Percentiles rank a stretch among this genome's conserved stretches.
Conservation (phyloP, 2,329 filamentous ascomycete genomes). For the Arthrobotrys musiformis region DNA sequence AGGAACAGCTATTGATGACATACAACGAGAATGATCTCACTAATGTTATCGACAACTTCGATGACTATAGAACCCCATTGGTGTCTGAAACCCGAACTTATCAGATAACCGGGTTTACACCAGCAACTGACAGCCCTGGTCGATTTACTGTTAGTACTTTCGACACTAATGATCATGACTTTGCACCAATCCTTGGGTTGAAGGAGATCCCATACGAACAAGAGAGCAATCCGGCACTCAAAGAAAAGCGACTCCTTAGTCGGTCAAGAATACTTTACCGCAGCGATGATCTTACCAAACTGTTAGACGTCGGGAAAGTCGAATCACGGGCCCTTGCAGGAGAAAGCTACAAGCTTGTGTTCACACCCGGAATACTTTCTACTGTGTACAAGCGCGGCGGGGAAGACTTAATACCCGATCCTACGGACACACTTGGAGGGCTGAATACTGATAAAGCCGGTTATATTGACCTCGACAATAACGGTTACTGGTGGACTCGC, state of each 20-base stretch:
- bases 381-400: neutral
- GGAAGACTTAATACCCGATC: neutral
- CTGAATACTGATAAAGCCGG: neutral
- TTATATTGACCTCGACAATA: conserved; percentile 18
- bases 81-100: too few relatives aligned
- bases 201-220: too few relatives aligned
- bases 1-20: too few relatives aligned
- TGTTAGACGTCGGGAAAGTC: neutral
- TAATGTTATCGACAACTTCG: too few relatives aligned
- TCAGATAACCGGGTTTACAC: too few relatives aligned
- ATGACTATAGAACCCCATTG: too few relatives aligned
- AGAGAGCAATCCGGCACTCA: neutral
- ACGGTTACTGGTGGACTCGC: conserved; percentile 17
- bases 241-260: neutral
- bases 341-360: conserved; percentile 3
- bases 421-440: neutral
- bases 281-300: neutral
- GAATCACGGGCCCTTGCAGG: neutral
- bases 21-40: too few relatives aligned
- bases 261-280: neutral
- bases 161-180: too few relatives aligned
- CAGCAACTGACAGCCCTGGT: too few relatives aligned
- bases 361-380: conserved; percentile 6
- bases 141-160: too few relatives aligned
- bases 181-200: too few relatives aligned